phyloP scores from a whole-genome alignment of 148 eudicot species.

The Pouteria glomerata region DNA sequence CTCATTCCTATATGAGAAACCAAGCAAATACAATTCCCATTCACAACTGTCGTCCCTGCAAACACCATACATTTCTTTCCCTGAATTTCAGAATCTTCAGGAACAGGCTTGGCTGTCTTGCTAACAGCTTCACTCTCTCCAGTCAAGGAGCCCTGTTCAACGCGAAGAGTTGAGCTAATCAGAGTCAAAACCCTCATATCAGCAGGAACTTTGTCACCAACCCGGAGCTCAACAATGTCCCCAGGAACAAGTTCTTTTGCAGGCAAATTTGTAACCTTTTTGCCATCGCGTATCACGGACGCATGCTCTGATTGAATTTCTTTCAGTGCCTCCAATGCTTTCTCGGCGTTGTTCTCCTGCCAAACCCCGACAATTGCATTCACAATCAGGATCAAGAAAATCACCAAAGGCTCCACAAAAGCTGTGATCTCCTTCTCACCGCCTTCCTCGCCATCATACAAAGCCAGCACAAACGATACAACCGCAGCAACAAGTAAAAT shows the following conservation, averaged over 20 bases:
- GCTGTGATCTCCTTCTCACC: constrained; percentile 82
- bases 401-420: constrained; percentile 85
- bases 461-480: constrained; percentile 77
- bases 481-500: constrained; percentile 73
- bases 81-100: constrained; percentile 64
- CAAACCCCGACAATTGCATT: constrained; percentile 90
- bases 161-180: constrained; percentile 78
- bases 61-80: constrained; percentile 71
- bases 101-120: constrained; percentile 64
- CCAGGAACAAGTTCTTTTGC: constrained; percentile 88
- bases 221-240: constrained; percentile 88
- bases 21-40: constrained; percentile 63
- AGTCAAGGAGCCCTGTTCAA: constrained; percentile 87
- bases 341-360: constrained; percentile 96
- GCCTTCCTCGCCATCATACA: constrained; percentile 73
- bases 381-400: constrained; percentile 77
- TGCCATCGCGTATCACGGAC: constrained; percentile 58
- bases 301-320: constrained; percentile 89
- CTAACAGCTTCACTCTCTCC: constrained; percentile 93
- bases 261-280: constrained; percentile 41
- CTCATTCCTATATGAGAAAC: constrained; percentile 62
- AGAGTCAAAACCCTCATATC: constrained; percentile 82
- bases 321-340: constrained; percentile 88
- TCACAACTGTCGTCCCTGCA: constrained; percentile 76
- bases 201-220: constrained; percentile 94